These are phyloP conservation scores for Skeletonema menzelii DNA, from an alignment of 108 stramenopile species.

Conservation along the genomic window DNA sequence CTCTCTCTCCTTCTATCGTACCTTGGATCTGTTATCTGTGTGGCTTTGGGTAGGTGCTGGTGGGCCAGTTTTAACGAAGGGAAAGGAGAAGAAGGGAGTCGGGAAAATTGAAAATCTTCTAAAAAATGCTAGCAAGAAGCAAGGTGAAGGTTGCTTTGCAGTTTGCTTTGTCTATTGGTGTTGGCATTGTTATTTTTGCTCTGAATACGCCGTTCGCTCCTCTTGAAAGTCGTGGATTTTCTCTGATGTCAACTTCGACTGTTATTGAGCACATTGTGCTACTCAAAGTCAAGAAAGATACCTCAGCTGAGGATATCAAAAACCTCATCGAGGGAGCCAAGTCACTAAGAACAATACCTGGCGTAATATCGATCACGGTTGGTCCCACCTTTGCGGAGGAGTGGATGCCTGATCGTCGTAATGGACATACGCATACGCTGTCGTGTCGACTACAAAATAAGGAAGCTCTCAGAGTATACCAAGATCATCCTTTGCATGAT, in stretches of 20 bases:
- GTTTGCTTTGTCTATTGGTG: no score
- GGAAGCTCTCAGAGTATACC: slow-evolving; percentile 33
- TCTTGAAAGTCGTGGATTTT: no score
- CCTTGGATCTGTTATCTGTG: no score
- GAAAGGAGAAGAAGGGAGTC: no score
- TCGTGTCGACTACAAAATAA: slow-evolving; percentile 28
- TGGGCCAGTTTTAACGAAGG: no score
- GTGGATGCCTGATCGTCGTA: slow-evolving; percentile 45
- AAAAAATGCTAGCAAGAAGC: no score
- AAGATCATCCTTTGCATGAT: slow-evolving; percentile 38
- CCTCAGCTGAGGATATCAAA: slow-evolving; percentile 20
- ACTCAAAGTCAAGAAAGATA: slow-evolving; percentile 33
- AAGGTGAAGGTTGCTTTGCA: no score
- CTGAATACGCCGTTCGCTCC: no score
- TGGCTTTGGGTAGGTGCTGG: no score
- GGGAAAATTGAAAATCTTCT: no score
- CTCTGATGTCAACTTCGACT: neutral
- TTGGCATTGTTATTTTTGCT: no score
- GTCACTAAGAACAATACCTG: slow-evolving; percentile 34
- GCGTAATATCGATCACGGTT: slow-evolving; percentile 32
- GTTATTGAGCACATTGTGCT: slow-evolving; percentile 49
- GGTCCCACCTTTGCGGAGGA: slow-evolving; percentile 40
- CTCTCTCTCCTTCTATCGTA: no score
- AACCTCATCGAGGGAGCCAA: slow-evolving; percentile 17
- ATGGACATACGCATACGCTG: slow-evolving; percentile 30